Evolutionary conservation across 2,329 filamentous ascomycete species (phyloP).

Genomic region (Trichoderma gracile): DNA sequence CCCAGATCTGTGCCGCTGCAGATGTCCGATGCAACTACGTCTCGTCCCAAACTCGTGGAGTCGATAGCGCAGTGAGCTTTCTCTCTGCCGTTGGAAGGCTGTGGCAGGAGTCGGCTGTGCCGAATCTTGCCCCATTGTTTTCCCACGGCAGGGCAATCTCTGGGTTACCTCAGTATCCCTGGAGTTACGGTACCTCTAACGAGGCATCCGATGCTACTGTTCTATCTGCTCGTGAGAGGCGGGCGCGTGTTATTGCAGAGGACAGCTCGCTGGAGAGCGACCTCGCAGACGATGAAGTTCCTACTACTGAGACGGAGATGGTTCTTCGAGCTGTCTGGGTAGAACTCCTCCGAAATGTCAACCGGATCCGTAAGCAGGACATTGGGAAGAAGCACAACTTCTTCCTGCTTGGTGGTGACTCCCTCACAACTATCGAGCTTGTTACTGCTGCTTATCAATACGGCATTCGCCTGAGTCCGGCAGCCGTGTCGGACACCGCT

Average conservation of each 20-base stretch:
- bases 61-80: conserved; percentile 7
- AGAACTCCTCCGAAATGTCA: not conserved
- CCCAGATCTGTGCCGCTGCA: conserved; percentile 29
- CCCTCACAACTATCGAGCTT: conserved; percentile 20
- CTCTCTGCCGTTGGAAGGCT: conserved; percentile 22
- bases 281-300: conserved; percentile 15
- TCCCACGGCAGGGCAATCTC: conserved; percentile 20
- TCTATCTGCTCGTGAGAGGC: conserved; percentile 15
- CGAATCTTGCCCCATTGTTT: conserved; percentile 17
- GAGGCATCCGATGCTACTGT: not conserved
- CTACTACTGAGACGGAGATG: conserved; percentile 16
- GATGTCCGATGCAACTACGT: conserved; percentile 18
- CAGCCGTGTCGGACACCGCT: conserved; percentile 3
- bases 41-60: conserved; percentile 15
- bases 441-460: conserved; percentile 21
- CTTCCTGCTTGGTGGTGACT: conserved; percentile 22
- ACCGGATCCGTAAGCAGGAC: conserved; percentile 1
- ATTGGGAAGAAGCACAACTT: conserved; percentile 24
- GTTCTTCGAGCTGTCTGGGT: conserved; percentile 23
- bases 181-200: conserved; percentile 2
- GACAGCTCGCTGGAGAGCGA: not conserved
- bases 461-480: conserved; percentile 15
- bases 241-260: conserved; percentile 16
- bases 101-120: conserved; percentile 21
- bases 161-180: conserved; percentile 24